These are phyloP conservation scores for Salvia hispanica DNA, from an alignment of 257 asterid species.

Conservation along the genomic window DNA sequence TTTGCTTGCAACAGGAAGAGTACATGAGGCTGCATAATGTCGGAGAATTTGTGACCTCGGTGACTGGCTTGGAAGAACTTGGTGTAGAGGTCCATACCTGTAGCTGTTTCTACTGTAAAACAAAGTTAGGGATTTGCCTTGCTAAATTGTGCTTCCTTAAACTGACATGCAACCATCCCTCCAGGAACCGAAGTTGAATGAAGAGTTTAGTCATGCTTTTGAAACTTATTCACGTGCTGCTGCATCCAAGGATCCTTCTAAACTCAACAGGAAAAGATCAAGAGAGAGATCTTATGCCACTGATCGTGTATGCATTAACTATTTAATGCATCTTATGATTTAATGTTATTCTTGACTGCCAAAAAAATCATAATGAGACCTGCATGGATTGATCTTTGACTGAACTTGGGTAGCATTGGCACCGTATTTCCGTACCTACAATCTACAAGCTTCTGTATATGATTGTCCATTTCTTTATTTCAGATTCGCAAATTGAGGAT, in stretches of 20 bases:
- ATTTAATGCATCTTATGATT: constrained; percentile 8
- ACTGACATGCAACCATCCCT: constrained; percentile 19
- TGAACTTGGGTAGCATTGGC: constrained; percentile 4
- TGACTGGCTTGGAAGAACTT: constrained; percentile 32
- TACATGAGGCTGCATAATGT: constrained; percentile 27
- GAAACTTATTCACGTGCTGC: constrained; percentile 39
- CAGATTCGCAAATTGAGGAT: constrained; percentile 70
- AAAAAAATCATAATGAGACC: constrained; percentile 6
- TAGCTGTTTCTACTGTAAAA: neutral
- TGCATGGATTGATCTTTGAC: neutral
- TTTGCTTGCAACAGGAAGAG: too few species aligned
- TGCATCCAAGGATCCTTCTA: constrained; percentile 35
- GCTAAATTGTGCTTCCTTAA: constrained; percentile 21
- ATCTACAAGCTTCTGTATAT: constrained; percentile 27
- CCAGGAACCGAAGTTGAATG: constrained; percentile 46
- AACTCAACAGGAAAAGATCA: constrained; percentile 37
- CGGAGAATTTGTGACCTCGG: constrained; percentile 33
- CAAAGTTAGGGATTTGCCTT: constrained; percentile 2
- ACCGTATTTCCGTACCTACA: neutral
- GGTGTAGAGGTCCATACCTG: constrained; percentile 43
- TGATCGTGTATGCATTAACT: constrained; percentile 58
- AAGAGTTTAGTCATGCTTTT: constrained; percentile 31
- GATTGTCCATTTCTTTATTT: constrained; percentile 39
- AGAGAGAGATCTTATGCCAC: constrained; percentile 49
- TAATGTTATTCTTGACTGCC: neutral